These are phyloP conservation scores for barley (Hordeum vulgare) DNA, from an alignment of 176 grass and related monocot genomes.

Conservation along the genomic window MorexV3_pseudomolecules_assembly NC_058520.1:574655394-574655893, in stretches of 20 bases:
- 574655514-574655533: not conserved
- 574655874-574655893: constrained; percentile 20
- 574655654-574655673: not conserved
- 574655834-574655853: constrained; percentile 8
- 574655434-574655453: too few relatives aligned
- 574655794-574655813: not conserved
- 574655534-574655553: not conserved
- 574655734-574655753: not conserved
- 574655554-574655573: not conserved
- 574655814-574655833: not conserved
- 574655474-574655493: not conserved
- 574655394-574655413: too few relatives aligned
- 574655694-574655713: not conserved
- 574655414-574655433: too few relatives aligned
- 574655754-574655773: not conserved
- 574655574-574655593: not conserved
- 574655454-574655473: not conserved
- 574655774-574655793: not conserved
- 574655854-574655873: constrained; percentile 5
- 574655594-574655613: constrained; percentile 4
- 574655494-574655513: not conserved
- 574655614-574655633: not conserved
- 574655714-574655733: constrained; percentile 39
- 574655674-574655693: not conserved
- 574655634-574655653: not conserved